phyloP scores from a whole-genome alignment of 148 eudicot species.

The Nyssa sinensis region DNA sequence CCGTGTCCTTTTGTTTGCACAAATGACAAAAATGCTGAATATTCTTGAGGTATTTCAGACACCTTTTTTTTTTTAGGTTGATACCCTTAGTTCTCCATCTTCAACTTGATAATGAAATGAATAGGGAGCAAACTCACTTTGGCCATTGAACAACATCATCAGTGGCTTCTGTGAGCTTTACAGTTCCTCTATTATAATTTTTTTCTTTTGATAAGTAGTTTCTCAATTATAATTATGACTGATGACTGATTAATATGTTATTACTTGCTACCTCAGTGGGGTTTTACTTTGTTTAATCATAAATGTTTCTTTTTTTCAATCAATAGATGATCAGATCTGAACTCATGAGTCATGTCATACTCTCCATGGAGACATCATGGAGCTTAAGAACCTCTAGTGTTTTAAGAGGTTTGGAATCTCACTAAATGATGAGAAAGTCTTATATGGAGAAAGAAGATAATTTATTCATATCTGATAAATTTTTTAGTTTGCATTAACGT shows the following conservation, averaged over 20 bases:
- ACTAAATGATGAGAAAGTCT: neutral
- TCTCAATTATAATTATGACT: no score
- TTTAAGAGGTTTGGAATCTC: neutral
- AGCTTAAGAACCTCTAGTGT: neutral
- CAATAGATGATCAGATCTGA: no score
- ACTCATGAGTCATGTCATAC: neutral
- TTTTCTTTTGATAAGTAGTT: no score
- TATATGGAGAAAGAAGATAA: no score
- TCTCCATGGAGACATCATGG: neutral
- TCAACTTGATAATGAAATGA: neutral
- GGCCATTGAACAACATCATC: neutral
- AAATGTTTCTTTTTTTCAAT: no score
- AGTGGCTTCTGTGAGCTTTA: no score
- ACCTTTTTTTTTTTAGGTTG: slow-evolving; percentile 6
- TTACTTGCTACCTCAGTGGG: no score
- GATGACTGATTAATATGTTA: no score
- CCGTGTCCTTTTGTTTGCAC: slow-evolving; percentile 95
- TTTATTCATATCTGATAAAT: neutral
- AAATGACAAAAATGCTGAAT: slow-evolving; percentile 98
- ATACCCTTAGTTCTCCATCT: neutral
- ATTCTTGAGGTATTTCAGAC: slow-evolving; percentile 75
- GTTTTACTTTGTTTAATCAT: no score
- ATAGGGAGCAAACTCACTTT: neutral
- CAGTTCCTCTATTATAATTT: no score
- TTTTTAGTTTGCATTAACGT: neutral